Evolutionary conservation across 768 basidiomycete genomes (phyloP), one percentile per base, ranked within the genome.

Genomic region (Agrocybe praecox): DNA sequence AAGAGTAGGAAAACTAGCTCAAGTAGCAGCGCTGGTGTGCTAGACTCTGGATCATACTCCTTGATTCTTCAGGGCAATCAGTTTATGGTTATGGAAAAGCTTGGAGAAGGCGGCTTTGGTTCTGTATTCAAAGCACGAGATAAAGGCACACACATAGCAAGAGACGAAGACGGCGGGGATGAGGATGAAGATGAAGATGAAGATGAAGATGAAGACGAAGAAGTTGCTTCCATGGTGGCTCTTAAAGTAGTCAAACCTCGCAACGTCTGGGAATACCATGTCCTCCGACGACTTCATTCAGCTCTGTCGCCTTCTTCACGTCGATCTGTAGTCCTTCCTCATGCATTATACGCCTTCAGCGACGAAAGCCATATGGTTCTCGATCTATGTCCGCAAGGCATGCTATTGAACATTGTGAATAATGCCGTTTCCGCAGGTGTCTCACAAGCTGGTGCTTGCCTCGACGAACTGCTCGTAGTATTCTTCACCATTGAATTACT

Each of bases 21-120:
- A 15, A 67, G 72, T 29, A 73, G 66, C 49, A 71, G 60, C 49
- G 65, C 57, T 33, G 75, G 72, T 40, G 71, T 66, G 5, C 61
- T 75, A 32, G 72, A 75, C 46, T 65, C 72, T 8, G 69, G 78
- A 2, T 72, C 74, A 34, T 80, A 89, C 68, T 64, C 81, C 19
- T 68, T 98, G 42, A 74, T 73, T 17, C 74, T 98, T n/a, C 79
- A 79, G 45, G 87, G 80, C 2, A 82, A 81, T 56, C 76, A 76
- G 51, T 94, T 90, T 65, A 82, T 81, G 52, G 85, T 98, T 4
- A 74, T 80, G 2, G 90, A 90, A 59, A 99, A 98, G 70, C 80
- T 99, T 21, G 97, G 97, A 17, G 97, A 99, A 74, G 97, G 97
- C 6, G 94, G 96, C 0, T 99, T 96, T 64, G 97, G 96, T 2